Conservation (phyloP, 768 basidiomycete species). For the Suillus paluster region DNA sequence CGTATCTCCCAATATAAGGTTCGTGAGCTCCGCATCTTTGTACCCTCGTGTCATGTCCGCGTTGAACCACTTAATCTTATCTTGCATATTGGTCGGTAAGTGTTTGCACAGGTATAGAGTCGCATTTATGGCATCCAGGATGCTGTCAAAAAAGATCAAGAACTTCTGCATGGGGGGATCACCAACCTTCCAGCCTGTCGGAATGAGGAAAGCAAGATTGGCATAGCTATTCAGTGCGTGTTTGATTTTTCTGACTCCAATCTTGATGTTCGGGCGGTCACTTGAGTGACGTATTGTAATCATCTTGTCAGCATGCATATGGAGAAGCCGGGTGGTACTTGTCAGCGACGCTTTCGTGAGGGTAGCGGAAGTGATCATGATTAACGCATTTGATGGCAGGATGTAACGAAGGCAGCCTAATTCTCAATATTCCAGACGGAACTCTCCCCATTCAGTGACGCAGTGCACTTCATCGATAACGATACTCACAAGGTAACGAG, state of each 20-base stretch:
- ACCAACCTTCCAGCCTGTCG: background rate
- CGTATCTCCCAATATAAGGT: constrained; percentile 15
- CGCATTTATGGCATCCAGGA: constrained; percentile 7
- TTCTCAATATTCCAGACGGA: constrained; percentile 40
- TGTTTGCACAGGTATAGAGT: constrained; percentile 18
- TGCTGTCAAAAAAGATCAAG: constrained; percentile 19
- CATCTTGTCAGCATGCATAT: constrained; percentile 18
- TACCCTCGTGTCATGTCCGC: constrained; percentile 25
- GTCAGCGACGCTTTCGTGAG: constrained; percentile 28
- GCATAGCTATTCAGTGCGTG: constrained; percentile 24
- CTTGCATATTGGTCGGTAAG: constrained; percentile 10
- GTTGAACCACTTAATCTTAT: constrained; percentile 33
- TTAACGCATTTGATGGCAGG: constrained; percentile 31
- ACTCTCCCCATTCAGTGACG: constrained; percentile 30
- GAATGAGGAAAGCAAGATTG: constrained; percentile 31
- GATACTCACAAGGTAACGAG: constrained; percentile 8
- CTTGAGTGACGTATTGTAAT: constrained; percentile 27
- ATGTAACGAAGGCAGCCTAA: constrained; percentile 30
- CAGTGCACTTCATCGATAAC: constrained; percentile 30
- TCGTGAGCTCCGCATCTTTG: constrained; percentile 18
- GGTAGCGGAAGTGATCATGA: constrained; percentile 40
- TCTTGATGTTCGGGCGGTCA: constrained; percentile 37
- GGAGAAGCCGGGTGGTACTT: constrained; percentile 26
- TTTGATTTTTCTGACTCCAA: constrained; percentile 29
- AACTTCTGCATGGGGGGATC: constrained; percentile 16